Percentiles rank a stretch among this genome's conserved stretches.
phyloP scores from a whole-genome alignment of 306 rosid species.

The cucumber (Cucumis sativus) region DNA sequence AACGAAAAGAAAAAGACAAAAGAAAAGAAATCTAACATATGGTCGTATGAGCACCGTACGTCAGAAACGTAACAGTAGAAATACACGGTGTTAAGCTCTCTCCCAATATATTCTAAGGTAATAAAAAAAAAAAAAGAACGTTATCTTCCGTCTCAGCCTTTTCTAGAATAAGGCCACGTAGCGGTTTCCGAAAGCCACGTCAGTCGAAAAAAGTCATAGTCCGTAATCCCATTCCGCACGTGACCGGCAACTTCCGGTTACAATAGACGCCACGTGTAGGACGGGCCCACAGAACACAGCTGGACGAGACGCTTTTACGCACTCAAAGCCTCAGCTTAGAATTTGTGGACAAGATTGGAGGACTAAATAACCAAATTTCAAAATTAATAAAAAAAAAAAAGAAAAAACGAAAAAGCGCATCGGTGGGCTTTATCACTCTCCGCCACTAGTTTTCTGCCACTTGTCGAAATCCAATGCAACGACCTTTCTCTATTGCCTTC shows the following conservation, averaged over 20 bases:
- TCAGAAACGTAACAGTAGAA: background rate
- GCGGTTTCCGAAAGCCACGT: conserved; percentile 4
- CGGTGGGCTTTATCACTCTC: conserved; percentile 10
- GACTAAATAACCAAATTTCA: background rate
- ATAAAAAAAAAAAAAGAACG: background rate
- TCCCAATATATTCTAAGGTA: background rate
- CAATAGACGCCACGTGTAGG: conserved; percentile 11
- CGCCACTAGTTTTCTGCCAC: conserved; percentile 36
- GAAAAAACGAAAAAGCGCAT: conserved; percentile 36
- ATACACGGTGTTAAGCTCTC: background rate
- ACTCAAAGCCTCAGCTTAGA: conserved; percentile 14
- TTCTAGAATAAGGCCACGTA: conserved; percentile 6
- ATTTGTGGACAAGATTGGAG: conserved; percentile 68
- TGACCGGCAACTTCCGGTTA: conserved; percentile 18
- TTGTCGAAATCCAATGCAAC: conserved; percentile 18
- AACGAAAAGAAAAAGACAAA: background rate
- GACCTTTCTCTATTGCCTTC: background rate
- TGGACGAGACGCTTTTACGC: conserved; percentile 49
- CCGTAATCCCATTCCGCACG: background rate
- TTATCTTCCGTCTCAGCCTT: background rate
- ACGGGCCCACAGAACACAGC: conserved; percentile 34
- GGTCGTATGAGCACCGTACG: background rate
- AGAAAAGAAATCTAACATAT: background rate
- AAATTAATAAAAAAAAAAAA: background rate
- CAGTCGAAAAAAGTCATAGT: background rate